A percentile compares a stretch with the other conserved stretches of the same genome.
Conservation (phyloP, 495 filamentous ascomycete genomes). For the Penicillium pulvis region DNA sequence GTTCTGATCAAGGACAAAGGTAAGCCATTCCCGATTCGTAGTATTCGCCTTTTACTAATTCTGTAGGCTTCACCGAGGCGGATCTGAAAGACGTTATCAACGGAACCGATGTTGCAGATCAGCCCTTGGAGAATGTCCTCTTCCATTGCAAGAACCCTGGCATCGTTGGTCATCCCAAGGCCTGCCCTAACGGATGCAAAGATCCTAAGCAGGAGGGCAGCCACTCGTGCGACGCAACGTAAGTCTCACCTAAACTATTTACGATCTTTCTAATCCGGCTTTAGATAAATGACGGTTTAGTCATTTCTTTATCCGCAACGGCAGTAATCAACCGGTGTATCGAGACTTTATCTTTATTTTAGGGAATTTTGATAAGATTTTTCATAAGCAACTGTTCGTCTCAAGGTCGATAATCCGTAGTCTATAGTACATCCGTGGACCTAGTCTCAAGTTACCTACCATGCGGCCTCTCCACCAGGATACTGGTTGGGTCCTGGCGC, state of each 20-base stretch:
- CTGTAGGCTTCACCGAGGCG: conserved; percentile 36
- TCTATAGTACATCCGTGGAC: not conserved
- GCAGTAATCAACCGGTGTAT: not conserved
- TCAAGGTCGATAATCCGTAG: not conserved
- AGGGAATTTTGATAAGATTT: not conserved
- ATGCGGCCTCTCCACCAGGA: not conserved
- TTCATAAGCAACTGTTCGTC: not conserved
- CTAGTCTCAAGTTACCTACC: not conserved
- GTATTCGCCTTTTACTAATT: not conserved
- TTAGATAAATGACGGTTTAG: not conserved
- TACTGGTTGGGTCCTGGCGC: conserved; percentile 35
- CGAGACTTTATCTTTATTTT: not conserved
- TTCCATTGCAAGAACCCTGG: conserved; percentile 47
- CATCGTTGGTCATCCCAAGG: conserved; percentile 38
- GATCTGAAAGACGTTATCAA: conserved; percentile 36
- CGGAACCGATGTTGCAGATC: conserved; percentile 34
- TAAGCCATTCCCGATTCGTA: conserved; percentile 11
- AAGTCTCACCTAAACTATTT: conserved; percentile 3
- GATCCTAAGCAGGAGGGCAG: conserved; percentile 36
- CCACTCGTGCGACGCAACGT: conserved; percentile 31
- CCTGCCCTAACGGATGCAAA: conserved; percentile 38
- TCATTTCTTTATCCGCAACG: not conserved
- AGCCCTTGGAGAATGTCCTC: conserved; percentile 33
- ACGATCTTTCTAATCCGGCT: not conserved
- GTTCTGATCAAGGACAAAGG: conserved; percentile 37